A percentile compares a stretch with the other conserved stretches of the same genome.
Conservation (phyloP, 2,329 filamentous ascomycete genomes). For the Fonsecaea monophora region DNA sequence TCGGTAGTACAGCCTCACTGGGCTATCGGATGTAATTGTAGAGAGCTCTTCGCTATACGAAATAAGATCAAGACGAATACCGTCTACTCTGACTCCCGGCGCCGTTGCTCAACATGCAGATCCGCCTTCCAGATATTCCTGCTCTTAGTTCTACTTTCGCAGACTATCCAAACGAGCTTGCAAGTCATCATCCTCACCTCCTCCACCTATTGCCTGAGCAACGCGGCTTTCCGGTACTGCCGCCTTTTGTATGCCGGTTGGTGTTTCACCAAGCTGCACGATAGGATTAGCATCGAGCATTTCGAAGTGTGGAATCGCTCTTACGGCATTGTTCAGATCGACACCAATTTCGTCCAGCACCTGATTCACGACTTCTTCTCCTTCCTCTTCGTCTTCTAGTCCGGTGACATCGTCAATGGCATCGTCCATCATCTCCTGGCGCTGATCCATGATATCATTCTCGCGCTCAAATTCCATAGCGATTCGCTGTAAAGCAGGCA, state of each 20-base stretch:
- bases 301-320: slow-evolving; percentile 43
- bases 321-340: slow-evolving; percentile 85
- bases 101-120: slow-evolving; percentile 26
- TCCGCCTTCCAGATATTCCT: background rate
- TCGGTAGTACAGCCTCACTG: background rate
- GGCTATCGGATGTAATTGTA: background rate
- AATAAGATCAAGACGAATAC: background rate
- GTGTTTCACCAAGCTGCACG: slow-evolving; percentile 84
- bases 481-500: slow-evolving; percentile 91
- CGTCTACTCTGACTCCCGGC: slow-evolving; percentile 21
- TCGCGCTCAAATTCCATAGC: slow-evolving; percentile 99
- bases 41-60: background rate
- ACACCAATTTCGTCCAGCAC: slow-evolving; percentile 96
- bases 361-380: slow-evolving; percentile 95
- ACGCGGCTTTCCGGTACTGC: slow-evolving; percentile 76
- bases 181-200: slow-evolving; percentile 81
- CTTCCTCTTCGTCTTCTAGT: slow-evolving; percentile 87
- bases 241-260: slow-evolving; percentile 77
- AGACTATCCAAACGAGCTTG: slow-evolving; percentile 92
- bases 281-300: background rate
- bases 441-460: slow-evolving; percentile 99
- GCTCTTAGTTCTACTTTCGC: slow-evolving; percentile 54
- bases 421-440: slow-evolving; percentile 99
- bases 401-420: slow-evolving; percentile 97
- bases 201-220: slow-evolving; percentile 80